These are phyloP conservation scores for Herpetomonas tarakana DNA, from an alignment of 208 protist species.

Conservation along the genomic window DNA sequence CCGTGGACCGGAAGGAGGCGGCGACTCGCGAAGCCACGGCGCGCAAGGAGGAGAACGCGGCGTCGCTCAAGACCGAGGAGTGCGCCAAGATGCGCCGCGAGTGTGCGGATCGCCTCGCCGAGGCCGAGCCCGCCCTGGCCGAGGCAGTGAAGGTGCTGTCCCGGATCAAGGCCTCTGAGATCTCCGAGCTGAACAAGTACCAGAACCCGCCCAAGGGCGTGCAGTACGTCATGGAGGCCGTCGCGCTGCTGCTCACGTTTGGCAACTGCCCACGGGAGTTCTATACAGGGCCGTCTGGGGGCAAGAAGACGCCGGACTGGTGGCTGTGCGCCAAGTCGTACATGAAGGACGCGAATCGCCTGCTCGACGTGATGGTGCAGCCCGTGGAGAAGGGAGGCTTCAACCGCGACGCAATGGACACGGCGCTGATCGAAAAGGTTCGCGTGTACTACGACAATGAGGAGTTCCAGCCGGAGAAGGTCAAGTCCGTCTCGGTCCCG, in stretches of 20 bases:
- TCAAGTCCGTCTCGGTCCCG: slow-evolving; percentile 93
- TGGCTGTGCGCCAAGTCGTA: slow-evolving; percentile 94
- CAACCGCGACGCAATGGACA: slow-evolving; percentile 94
- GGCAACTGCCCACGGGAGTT: slow-evolving; percentile 94
- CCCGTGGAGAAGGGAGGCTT: slow-evolving; percentile 81
- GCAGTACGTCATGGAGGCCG: slow-evolving; percentile 97
- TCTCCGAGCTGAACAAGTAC: slow-evolving; percentile 97
- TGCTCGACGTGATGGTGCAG: slow-evolving; percentile 92
- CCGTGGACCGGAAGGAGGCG: slow-evolving; percentile 90
- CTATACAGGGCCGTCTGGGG: slow-evolving; percentile 88
- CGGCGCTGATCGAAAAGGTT: slow-evolving; percentile 93
- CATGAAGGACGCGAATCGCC: slow-evolving; percentile 89
- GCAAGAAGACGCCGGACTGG: slow-evolving; percentile 95
- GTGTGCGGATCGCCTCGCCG: slow-evolving; percentile 89
- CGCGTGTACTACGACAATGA: slow-evolving; percentile 92
- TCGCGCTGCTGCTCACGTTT: slow-evolving; percentile 94
- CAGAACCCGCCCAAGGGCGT: slow-evolving; percentile 95
- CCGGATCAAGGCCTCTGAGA: slow-evolving; percentile 94
- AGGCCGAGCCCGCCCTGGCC: slow-evolving; percentile 96
- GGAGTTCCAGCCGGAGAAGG: slow-evolving; percentile 91
- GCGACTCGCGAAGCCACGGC: slow-evolving; percentile 84
- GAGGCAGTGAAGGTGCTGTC: slow-evolving; percentile 92
- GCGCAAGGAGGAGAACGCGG: slow-evolving; percentile 89
- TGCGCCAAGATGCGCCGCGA: slow-evolving; percentile 93
- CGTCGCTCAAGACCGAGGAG: slow-evolving; percentile 92